Evolutionary conservation across 208 protist species (phyloP), one percentile per base, ranked within the genome.

Genomic region (Naegleria gruberi): DNA sequence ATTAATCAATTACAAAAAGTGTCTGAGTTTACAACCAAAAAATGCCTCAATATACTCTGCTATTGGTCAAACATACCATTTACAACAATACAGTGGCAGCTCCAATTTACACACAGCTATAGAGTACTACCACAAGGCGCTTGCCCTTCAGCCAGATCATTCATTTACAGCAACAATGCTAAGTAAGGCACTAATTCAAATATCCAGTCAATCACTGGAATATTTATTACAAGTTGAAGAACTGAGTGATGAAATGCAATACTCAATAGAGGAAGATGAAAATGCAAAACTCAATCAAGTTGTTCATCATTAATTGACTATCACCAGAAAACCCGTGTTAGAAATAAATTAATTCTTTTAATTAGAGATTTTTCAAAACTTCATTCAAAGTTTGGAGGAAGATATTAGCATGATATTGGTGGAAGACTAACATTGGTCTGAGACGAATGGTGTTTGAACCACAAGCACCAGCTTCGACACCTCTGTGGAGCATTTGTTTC

Each of bases 111-210:
- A 96, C 82, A 90, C 34, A 10, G 96, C 96, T 0, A 96, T 97
- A 82, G 74, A 92, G 57, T 94, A 96, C 77, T 97, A 97, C 91
- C 95, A 97, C 90, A 95, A 91, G 17, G 93, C 96, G 3, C 92
- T 96, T 43, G 95, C 94, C 73, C 95, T 97, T 89, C 96, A 97
- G 73, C 92, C 92, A 34, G 91, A 90, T 19, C 95, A 97, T 90
- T 94, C 95, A 0, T 97, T 97, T 91, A 96, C 94, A 55, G 91
- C 92, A 6, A 95, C 96, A 83, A 94, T 97, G 92, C 93, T 97
- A 34, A 93, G 96, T 30, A 91, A 94, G 30, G 96, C 96, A 45
- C 92, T 97, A 4, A 91, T 92, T 34, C 87, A 93, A n/a, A 94
- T 96, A 74, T 96, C 95, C 89, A 93, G 93, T 34, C 91, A 92